Percentiles rank a stretch among this genome's conserved stretches.
Conservation (phyloP, 805 yeast species). For the Starmerella etchellsii region DNA sequence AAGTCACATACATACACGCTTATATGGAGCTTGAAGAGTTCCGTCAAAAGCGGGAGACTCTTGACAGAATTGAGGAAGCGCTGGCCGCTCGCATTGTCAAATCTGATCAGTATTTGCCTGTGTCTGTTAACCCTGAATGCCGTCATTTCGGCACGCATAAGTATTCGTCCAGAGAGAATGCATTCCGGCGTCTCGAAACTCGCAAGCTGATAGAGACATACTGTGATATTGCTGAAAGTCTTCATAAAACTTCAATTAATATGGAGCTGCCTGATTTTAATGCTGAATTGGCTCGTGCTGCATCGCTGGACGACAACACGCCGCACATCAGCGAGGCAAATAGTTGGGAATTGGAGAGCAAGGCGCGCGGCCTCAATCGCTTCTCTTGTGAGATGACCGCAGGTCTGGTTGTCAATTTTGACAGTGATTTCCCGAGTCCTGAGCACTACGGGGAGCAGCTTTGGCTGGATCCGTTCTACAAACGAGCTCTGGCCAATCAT, state of each 20-base stretch:
- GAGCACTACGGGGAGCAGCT: conserved; percentile 42
- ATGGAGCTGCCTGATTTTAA: conserved; percentile 1
- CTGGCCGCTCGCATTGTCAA: conserved; percentile 42
- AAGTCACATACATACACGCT: neutral
- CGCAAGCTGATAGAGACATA: conserved; percentile 3
- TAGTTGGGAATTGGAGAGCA: neutral
- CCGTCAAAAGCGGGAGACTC: conserved; percentile 32
- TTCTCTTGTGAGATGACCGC: conserved; percentile 40
- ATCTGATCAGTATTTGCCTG: conserved; percentile 13
- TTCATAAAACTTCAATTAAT: neutral
- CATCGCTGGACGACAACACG: conserved; percentile 3
- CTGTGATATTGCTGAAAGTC: neutral
- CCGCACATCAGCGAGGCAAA: conserved; percentile 1
- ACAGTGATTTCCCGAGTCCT: conserved; percentile 39
- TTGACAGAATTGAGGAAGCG: conserved; percentile 60
- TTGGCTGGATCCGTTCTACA: conserved; percentile 26
- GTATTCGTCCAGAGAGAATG: conserved; percentile 11
- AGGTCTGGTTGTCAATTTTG: conserved; percentile 33
- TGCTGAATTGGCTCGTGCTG: conserved; percentile 4
- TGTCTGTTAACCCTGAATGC: neutral
- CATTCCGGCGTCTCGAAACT: conserved; percentile 14
- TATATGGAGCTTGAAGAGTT: conserved; percentile 16
- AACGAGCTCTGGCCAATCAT: neutral
- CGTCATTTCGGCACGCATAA: neutral
- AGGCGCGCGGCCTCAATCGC: conserved; percentile 19